A percentile compares a stretch with the other conserved stretches of the same genome.
These are phyloP conservation scores for Ceratonia siliqua DNA, from an alignment of 306 rosid genomes.

Conservation along the genomic window DNA sequence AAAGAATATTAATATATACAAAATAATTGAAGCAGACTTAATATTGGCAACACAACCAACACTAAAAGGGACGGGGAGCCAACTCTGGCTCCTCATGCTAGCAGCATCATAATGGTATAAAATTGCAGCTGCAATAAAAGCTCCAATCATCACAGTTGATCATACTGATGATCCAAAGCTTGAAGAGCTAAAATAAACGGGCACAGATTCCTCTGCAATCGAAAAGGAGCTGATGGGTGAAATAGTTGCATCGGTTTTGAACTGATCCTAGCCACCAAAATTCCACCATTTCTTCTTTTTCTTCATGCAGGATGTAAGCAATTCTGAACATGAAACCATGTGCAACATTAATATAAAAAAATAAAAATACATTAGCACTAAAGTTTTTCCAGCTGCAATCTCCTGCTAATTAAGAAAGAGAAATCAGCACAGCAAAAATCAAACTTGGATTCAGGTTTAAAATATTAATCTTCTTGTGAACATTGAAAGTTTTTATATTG, in stretches of 20 bases:
- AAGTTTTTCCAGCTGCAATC: background rate
- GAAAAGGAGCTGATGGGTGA: background rate
- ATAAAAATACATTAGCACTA: background rate
- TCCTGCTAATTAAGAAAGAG: background rate
- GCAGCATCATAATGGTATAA: background rate
- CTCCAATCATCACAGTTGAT: slow-evolving; percentile 13
- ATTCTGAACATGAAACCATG: slow-evolving; percentile 43
- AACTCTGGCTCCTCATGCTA: background rate
- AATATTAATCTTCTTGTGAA: background rate
- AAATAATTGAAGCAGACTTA: slow-evolving; percentile 5
- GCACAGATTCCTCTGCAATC: background rate
- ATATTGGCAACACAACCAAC: background rate
- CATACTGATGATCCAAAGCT: background rate
- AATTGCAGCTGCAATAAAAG: slow-evolving; percentile 2
- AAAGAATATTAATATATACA: slow-evolving; percentile 24
- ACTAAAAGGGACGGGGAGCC: background rate
- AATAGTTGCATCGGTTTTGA: slow-evolving; percentile 19
- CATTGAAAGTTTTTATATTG: background rate
- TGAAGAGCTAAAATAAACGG: background rate
- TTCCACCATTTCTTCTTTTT: slow-evolving; percentile 92
- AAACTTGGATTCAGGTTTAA: background rate
- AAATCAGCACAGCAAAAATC: background rate
- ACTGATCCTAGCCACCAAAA: slow-evolving; percentile 36
- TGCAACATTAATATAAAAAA: background rate
- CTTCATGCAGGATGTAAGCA: slow-evolving; percentile 47